A percentile compares a stretch with the other conserved stretches of the same genome.
Evolutionary conservation across 116 monocot species (phyloP).

Genomic region (Phalaenopsis hybrid): DNA sequence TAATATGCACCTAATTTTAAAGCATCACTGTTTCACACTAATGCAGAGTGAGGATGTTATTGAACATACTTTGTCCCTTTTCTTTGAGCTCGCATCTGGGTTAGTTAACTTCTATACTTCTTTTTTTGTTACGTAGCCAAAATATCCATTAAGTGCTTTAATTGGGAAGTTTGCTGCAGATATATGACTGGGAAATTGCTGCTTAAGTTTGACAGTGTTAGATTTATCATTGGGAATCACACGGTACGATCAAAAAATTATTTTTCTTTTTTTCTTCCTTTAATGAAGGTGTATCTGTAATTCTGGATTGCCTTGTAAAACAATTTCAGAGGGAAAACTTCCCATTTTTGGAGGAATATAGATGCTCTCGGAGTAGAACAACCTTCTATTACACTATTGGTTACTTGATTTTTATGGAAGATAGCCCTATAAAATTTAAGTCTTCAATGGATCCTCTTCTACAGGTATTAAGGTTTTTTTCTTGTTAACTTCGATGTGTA

Average conservation of each 20-base stretch:
- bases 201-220: conserved; percentile 87
- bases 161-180: conserved; percentile 38
- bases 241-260: conserved; percentile 39
- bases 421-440: conserved; percentile 87
- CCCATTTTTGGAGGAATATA: conserved; percentile 86
- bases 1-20: neutral
- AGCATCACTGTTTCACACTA: conserved; percentile 4
- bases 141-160: neutral
- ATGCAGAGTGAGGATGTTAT: conserved; percentile 91
- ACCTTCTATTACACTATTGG: conserved; percentile 93
- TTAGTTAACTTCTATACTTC: conserved; percentile 25
- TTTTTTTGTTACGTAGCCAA: neutral
- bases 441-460: conserved; percentile 91
- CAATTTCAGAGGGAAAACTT: conserved; percentile 79
- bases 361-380: conserved; percentile 77
- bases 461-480: conserved; percentile 35
- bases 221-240: conserved; percentile 82
- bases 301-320: neutral
- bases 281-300: neutral
- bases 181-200: conserved; percentile 98
- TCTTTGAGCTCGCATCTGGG: conserved; percentile 96
- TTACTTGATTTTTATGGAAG: conserved; percentile 95
- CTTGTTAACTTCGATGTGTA: neutral
- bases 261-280: neutral
- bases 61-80: conserved; percentile 79